Base-by-base conservation (phyloP, 306 rosid genomes). In the Crataegus laevigata region DNA sequence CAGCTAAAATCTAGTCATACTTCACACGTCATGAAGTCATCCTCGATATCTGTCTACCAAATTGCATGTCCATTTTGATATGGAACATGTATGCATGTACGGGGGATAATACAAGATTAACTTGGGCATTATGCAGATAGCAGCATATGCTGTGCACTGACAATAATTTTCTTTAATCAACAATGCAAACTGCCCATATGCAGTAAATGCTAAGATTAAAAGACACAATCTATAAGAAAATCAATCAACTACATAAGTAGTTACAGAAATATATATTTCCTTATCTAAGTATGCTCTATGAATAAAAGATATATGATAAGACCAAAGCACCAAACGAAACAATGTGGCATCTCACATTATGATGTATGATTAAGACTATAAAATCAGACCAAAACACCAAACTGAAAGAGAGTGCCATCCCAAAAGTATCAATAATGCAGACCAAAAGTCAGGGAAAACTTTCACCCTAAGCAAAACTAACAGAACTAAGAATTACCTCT, bases 401-500 rank as follows among this genome's bases (percentile, higher is more conserved):
- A 51, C 21, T 52, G 47, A 55, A 34, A 21, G 14, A n/a, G 19
- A 6, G 11, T 32, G 18, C 14, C 18, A 34, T 57, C 63, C 19
- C 75, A 57, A 4, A 3, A 22, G 66, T 13, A 62, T 62, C 24
- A 69, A 6, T 51, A 19, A 70, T 30, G 26, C 6, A 70, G 30
- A 22, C 8, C 64, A 18, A 72, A 22, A 5, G 26, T 15, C 55
- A 25, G 12, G 8, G 32, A 22, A 52, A 12, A n/a, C 32, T 57
- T 57, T 17, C 66, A 72, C 22, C 22, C 4, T 36, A 13, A 14
- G 30, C 29, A 25, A 28, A 61, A 26, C 57, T 73, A 61, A 19
- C 32, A 54, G 10, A 66, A 77, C 13, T 2, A n/a, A 29, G 25
- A 28, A 72, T 67, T 84, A 93, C 97, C 98, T 88, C 82, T 88